Conservation (phyloP, 2,329 filamentous ascomycete species). For the Ophiostoma pallidulum region DNA sequence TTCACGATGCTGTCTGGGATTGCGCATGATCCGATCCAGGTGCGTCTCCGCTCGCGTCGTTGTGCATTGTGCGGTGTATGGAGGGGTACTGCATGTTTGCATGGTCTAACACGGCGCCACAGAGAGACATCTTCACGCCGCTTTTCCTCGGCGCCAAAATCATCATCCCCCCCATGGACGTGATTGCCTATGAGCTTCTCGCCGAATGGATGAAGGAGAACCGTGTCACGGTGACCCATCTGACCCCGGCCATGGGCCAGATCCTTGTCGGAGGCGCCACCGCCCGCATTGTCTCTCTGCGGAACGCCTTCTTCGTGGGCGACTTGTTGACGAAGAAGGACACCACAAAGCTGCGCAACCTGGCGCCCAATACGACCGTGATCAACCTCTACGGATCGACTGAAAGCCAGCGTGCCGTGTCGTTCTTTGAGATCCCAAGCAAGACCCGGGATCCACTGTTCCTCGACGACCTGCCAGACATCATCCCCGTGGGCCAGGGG, state of each 20-base stretch:
- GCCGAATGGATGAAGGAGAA: constrained; percentile 80
- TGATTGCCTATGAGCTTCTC: constrained; percentile 77
- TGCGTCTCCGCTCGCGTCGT: not conserved
- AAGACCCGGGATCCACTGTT: constrained; percentile 47
- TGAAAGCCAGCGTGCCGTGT: constrained; percentile 72
- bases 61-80: too few species aligned
- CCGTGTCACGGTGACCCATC: constrained; percentile 68
- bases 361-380: constrained; percentile 67
- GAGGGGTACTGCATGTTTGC: too few species aligned
- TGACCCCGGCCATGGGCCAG: constrained; percentile 95
- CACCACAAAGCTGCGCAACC: constrained; percentile 62
- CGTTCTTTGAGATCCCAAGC: constrained; percentile 70
- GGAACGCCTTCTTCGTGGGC: constrained; percentile 81
- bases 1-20: constrained; percentile 85
- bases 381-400: constrained; percentile 86
- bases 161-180: constrained; percentile 67
- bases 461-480: constrained; percentile 46
- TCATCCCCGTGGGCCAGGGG: constrained; percentile 73
- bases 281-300: constrained; percentile 66
- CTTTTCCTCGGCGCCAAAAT: constrained; percentile 76
- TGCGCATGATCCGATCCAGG: constrained; percentile 60
- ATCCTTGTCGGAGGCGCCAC: constrained; percentile 80
- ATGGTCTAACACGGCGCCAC: not conserved
- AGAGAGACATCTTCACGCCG: constrained; percentile 70
- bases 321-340: constrained; percentile 82